Percentiles rank a stretch among this genome's conserved stretches.
Evolutionary conservation across 768 basidiomycete genomes (phyloP).

Genomic region (Tephrocybe sp.): DNA sequence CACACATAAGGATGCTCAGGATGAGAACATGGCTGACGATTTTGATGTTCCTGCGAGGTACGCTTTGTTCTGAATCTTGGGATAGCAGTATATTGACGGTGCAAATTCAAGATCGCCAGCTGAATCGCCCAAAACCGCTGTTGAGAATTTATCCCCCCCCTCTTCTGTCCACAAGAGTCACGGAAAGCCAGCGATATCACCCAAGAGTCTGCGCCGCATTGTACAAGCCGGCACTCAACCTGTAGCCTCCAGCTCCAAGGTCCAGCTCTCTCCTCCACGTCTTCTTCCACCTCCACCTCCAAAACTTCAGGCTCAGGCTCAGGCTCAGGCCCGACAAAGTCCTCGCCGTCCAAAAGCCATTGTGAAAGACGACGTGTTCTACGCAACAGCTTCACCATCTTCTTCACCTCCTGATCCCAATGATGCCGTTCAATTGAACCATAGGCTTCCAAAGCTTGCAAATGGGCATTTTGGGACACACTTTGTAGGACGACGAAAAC

Average conservation of each 20-base stretch:
- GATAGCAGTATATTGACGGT: not conserved
- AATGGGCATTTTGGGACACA: conserved; percentile 29
- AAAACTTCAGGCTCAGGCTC: not conserved
- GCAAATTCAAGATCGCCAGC: not conserved
- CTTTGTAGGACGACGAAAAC: conserved; percentile 17
- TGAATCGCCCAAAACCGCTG: too few species aligned
- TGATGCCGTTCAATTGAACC: not conserved
- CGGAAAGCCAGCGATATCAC: not conserved
- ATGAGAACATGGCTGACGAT: not conserved
- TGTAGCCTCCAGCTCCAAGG: conserved; percentile 15
- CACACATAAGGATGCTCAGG: not conserved
- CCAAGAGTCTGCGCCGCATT: not conserved
- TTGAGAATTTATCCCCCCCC: too few species aligned
- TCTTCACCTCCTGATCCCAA: conserved; percentile 1
- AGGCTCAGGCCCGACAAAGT: not conserved
- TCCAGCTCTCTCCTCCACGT: conserved; percentile 7
- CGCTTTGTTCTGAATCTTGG: not conserved
- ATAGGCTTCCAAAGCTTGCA: conserved; percentile 15
- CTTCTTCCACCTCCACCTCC: too few species aligned
- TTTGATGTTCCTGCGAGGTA: not conserved
- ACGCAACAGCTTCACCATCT: conserved; percentile 4
- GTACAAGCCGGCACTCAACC: conserved; percentile 5
- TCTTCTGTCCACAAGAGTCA: not conserved
- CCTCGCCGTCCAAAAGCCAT: conserved; percentile 4
- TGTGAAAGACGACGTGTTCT: conserved; percentile 15